phyloP scores from a whole-genome alignment of 805 yeast genomes.

The Saccharomycopsis selenospora region DNA sequence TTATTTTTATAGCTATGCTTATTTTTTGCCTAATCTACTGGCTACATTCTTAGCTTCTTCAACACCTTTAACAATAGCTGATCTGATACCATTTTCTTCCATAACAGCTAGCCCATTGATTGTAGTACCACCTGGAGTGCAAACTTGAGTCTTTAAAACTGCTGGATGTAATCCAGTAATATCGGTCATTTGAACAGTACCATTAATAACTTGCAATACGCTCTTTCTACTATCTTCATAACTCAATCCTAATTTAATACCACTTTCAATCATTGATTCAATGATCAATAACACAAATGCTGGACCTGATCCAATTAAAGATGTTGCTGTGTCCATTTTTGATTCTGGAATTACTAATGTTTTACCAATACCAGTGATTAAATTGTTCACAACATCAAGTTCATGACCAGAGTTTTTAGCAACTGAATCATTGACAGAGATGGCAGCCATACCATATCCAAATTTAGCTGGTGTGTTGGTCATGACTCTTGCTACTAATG shows the following conservation, averaged over 20 bases:
- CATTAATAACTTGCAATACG: conserved; percentile 91
- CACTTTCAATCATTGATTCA: conserved; percentile 92
- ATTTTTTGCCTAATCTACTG: conserved; percentile 45
- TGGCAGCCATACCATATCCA: conserved; percentile 91
- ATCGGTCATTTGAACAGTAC: conserved; percentile 85
- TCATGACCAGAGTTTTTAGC: conserved; percentile 32
- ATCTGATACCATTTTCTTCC: conserved; percentile 87
- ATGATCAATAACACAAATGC: conserved; percentile 85
- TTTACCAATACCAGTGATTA: conserved; percentile 60
- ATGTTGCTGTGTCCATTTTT: conserved; percentile 94
- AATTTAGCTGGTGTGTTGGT: conserved; percentile 94
- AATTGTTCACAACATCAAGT: conserved; percentile 34
- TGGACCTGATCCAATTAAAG: conserved; percentile 94
- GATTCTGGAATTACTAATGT: conserved; percentile 69
- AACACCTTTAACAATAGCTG: conserved; percentile 80
- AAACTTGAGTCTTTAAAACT: conserved; percentile 74
- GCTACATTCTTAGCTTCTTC: conserved; percentile 90
- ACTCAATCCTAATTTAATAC: conserved; percentile 90
- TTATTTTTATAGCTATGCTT: no score
- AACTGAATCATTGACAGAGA: conserved; percentile 60
- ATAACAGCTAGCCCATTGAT: conserved; percentile 88
- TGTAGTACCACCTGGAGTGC: conserved; percentile 98
- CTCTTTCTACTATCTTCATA: conserved; percentile 72
- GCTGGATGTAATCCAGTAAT: conserved; percentile 84
- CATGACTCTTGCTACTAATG: conserved; percentile 81